Base-by-base conservation (phyloP, 768 basidiomycete species). In the Suillus variegatus region DNA sequence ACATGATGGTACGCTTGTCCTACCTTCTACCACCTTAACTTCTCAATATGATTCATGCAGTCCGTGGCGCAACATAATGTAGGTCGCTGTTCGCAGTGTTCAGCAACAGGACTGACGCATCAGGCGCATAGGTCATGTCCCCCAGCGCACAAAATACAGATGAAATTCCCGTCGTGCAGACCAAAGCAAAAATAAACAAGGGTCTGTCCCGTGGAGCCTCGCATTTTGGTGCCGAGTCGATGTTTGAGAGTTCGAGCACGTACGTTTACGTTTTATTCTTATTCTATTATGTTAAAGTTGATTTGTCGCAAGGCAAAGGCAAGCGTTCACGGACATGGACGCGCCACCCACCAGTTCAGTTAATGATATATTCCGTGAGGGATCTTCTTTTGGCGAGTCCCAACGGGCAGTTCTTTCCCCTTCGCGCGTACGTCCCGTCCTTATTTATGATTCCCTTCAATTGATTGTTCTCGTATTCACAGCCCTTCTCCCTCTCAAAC, bases 181-280 rank as follows among this genome's bases (percentile, higher is more conserved):
- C 91, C 1, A 93, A 93, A 73, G 92, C 91, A 28, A 92, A 93
- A 73, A 83, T 92, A 79, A 93, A 89, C 73, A 84, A 88, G 65
- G 84, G 84, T 7, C 80, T 92, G 20, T 82, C 89, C 22, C 83
- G 89, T 63, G 85, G 87, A 14, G 82, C 87, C 2, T 84, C 87
- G 20, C 90, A 92, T 66, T 93, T 92, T 77, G 92, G 92, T 2
- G 87, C 90, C 79, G 91, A 92, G 67, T 92, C 92, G 25, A 92
- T 93, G 92, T 93, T 93, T 69, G 86, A 92, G 74, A 91, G 86
- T 68, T 82, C 88, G 47, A 66, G 70, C 13, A 69, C 76, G 76
- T 71, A 20, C 4, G 63, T 66, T 16, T 72, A 9, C 20, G 2
- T 46, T 72, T 20, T 55, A 55, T 32, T 35, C 49, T 41, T 51